Base-by-base conservation (phyloP, 306 rosid genomes). In the Glycine tomentella region DNA sequence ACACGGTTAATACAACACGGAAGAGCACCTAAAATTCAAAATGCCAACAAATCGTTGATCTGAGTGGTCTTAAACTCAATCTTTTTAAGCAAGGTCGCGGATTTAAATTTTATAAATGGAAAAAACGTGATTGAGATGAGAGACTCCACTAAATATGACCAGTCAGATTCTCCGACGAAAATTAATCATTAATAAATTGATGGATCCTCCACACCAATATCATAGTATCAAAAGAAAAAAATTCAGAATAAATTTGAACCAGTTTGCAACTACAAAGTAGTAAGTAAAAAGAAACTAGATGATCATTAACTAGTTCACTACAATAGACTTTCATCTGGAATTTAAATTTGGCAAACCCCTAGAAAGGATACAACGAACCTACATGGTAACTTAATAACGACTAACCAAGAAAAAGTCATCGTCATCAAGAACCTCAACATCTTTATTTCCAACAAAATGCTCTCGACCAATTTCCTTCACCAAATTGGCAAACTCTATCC, bases 401-500 rank as follows among this genome's bases (percentile, higher is more conserved):
- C 87, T 70, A 78, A 92, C 84, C 59, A 86, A 84, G 81, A 87
- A 68, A 53, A 95, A 95, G 48, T 91, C 96, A 0, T 90, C 82
- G 2, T 91, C 92, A 0, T 90, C 89, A 7, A 95, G 97, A 83
- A 90, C 98, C 75, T 89, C 72, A 66, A 90, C 97, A 55, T 82
- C 93, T 78, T 86, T 70, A n/a, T 87, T 76, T 53, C 99, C 97
- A 3, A 95, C 90, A 58, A 95, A 95, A 82, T 95, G 88, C 89
- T 90, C 94, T 55, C 95, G 88, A 38, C 99, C 97, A 68, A 95
- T 91, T 51, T 75, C 82, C 83, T 90, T 85, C 73, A 95, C 97
- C 88, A 95, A 72, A 17, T 87, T 81, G 78, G 90, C 92, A 81
- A 95, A 95, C 36, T 91, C 94, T 38, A 70, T 71, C 87, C 99